Conservation (phyloP, 208 protist genomes). For the Leishmania martiniquensis region DNA sequence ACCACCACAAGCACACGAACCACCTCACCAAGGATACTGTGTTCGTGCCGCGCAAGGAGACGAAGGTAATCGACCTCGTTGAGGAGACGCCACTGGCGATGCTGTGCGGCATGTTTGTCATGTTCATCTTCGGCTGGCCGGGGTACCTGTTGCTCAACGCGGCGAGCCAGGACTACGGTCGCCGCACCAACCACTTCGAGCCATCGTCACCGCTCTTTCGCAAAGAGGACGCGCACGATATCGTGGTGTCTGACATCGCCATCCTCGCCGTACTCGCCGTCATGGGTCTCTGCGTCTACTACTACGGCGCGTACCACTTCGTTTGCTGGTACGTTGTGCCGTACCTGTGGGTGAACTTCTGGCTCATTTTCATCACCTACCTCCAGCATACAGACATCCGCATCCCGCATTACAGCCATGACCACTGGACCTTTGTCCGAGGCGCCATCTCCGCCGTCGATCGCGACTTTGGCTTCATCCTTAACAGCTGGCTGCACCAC, state of each 20-base stretch:
- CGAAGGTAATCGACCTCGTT: conserved; percentile 61
- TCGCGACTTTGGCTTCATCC: conserved; percentile 79
- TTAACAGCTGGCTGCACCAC: conserved; percentile 93
- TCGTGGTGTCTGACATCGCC: conserved; percentile 77
- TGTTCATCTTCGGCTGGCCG: conserved; percentile 92
- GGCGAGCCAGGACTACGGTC: conserved; percentile 74
- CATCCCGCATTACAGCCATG: conserved; percentile 91
- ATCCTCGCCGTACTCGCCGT: conserved; percentile 58
- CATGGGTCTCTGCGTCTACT: conserved; percentile 39
- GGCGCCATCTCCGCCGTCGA: conserved; percentile 94
- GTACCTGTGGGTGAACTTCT: conserved; percentile 93
- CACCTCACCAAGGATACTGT: conserved; percentile 92
- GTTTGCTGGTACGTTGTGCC: conserved; percentile 81
- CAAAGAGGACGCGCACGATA: conserved; percentile 62
- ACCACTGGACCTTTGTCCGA: conserved; percentile 94
- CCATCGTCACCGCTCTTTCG: conserved; percentile 84
- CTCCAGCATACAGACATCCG: conserved; percentile 94
- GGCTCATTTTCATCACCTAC: conserved; percentile 93
- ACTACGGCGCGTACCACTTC: conserved; percentile 65
- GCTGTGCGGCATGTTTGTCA: conserved; percentile 49
- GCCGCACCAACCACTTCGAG: conserved; percentile 84
- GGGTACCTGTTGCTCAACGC: conserved; percentile 86
- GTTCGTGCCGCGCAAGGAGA: conserved; percentile 76
- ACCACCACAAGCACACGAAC: conserved; percentile 96
- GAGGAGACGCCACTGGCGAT: conserved; percentile 73